A percentile compares a stretch with the other conserved stretches of the same genome.
Conservation (phyloP, 495 filamentous ascomycete genomes). For the Cladorrhinum samala region DNA sequence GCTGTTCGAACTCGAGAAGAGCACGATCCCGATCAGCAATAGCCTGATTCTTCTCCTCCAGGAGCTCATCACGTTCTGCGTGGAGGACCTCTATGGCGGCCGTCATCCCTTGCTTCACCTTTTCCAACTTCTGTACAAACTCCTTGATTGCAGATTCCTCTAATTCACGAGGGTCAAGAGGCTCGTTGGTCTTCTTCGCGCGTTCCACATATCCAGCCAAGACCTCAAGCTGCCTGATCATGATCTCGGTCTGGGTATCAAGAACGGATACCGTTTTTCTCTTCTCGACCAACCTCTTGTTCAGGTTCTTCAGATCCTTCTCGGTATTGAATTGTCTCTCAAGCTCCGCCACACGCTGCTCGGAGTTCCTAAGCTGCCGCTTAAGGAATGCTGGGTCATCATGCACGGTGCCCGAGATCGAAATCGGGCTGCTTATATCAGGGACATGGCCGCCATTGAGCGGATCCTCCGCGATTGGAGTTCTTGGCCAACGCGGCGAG, state of each 20-base stretch:
- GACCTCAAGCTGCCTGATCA: slow-evolving; percentile 83
- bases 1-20: slow-evolving; percentile 89
- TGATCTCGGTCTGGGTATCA: slow-evolving; percentile 90
- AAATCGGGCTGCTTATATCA: slow-evolving; percentile 71
- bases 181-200: slow-evolving; percentile 67
- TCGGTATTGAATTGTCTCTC: slow-evolving; percentile 64
- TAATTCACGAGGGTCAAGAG: slow-evolving; percentile 66
- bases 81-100: slow-evolving; percentile 79
- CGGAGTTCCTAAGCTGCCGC: slow-evolving; percentile 71
- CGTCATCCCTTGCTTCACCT: slow-evolving; percentile 72
- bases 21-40: slow-evolving; percentile 81
- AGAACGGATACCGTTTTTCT: slow-evolving; percentile 93
- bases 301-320: slow-evolving; percentile 75
- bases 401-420: slow-evolving; percentile 43
- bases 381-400: slow-evolving; percentile 73
- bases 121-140: slow-evolving; percentile 79
- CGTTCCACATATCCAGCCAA: slow-evolving; percentile 59
- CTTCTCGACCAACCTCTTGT: slow-evolving; percentile 85
- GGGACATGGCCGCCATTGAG: slow-evolving; percentile 34
- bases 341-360: slow-evolving; percentile 74
- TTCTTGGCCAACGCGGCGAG: slow-evolving; percentile 63
- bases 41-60: slow-evolving; percentile 74
- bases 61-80: slow-evolving; percentile 69
- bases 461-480: slow-evolving; percentile 63
- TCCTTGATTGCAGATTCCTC: slow-evolving; percentile 82